Base-by-base conservation (phyloP, 1,284 basidiomycete genomes). In the Ceratobasidium sp. region DNA sequence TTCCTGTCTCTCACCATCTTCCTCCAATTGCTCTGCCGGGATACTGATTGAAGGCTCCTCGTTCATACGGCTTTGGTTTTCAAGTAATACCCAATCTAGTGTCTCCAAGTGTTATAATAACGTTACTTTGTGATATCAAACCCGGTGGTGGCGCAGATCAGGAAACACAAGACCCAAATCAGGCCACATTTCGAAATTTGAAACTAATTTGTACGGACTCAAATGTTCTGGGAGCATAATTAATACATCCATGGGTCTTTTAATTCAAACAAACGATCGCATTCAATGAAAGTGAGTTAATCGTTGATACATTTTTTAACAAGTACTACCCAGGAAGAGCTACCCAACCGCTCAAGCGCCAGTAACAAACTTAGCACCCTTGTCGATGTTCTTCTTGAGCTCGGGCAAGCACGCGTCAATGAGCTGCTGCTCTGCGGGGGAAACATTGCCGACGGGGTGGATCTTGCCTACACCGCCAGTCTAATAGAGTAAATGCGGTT, bases 311-410 rank as follows among this genome's bases (percentile, higher is more conserved):
- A 64, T 64, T 39, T 33, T 64, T 64, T 46, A n/a, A 53, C 51
- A 3, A 53, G 3, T 3, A n/a, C 51, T n/a, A n/a, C 51, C 51
- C 23, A 18, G n/a, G n/a, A n/a, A n/a, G n/a, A 18, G 20, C 20
- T 3, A 9, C 9, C 53, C 28, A 70, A 55, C 15, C 40, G 51
- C 53, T 63, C 39, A 60, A 61, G 61, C 63, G 55, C 66, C 69
- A 63, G 60, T 46, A 83, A 92, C 93, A 83, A 97, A 97, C 79
- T 91, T 89, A 86, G 91, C 92, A 87, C 96, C 96, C 92, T 97
- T 97, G 87, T 95, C 92, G 84, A 98, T 97, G 92, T 98, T 98
- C 92, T 96, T 97, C 91, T 95, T 94, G 84, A 97, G 91, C 85
- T 97, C 96, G 81, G 96, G 95, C 84, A 97, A 86, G 89, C 94